Percentiles rank a stretch among this genome's conserved stretches.
These are phyloP conservation scores for Arctium minus DNA, from an alignment of 129 eudicot species.

Conservation along the genomic window DNA sequence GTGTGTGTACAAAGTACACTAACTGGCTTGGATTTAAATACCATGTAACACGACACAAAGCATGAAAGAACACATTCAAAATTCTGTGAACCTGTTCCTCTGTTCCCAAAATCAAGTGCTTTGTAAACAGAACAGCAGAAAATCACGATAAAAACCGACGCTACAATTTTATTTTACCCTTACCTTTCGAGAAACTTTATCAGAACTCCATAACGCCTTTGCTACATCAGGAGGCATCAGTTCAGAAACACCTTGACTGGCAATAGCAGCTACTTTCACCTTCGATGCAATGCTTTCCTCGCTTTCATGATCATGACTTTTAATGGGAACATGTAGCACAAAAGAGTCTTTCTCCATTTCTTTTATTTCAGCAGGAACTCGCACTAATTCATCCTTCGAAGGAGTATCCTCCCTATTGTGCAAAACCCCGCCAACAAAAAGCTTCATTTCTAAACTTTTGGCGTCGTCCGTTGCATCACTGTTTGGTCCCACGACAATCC, in stretches of 20 bases:
- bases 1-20: background rate
- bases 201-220: constrained; percentile 76
- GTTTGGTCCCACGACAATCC: constrained; percentile 36
- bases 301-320: constrained; percentile 32
- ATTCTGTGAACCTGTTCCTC: background rate
- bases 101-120: constrained; percentile 11
- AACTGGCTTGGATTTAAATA: background rate
- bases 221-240: constrained; percentile 99
- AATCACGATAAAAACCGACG: background rate
- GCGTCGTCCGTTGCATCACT: constrained; percentile 54
- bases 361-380: constrained; percentile 80
- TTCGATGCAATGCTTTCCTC: constrained; percentile 54
- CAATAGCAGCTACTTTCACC: constrained; percentile 61
- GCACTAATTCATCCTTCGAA: constrained; percentile 70
- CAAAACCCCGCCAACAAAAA: constrained; percentile 84
- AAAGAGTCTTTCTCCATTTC: constrained; percentile 82
- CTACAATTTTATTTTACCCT: background rate
- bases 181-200: constrained; percentile 88
- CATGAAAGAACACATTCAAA: background rate
- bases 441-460: constrained; percentile 59
- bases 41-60: background rate
- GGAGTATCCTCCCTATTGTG: constrained; percentile 75
- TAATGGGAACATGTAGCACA: constrained; percentile 74
- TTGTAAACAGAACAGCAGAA: background rate
- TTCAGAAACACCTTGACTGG: constrained; percentile 74